Conservation (phyloP, 139 green algal genomes). For the Chlorella sp. region DNA sequence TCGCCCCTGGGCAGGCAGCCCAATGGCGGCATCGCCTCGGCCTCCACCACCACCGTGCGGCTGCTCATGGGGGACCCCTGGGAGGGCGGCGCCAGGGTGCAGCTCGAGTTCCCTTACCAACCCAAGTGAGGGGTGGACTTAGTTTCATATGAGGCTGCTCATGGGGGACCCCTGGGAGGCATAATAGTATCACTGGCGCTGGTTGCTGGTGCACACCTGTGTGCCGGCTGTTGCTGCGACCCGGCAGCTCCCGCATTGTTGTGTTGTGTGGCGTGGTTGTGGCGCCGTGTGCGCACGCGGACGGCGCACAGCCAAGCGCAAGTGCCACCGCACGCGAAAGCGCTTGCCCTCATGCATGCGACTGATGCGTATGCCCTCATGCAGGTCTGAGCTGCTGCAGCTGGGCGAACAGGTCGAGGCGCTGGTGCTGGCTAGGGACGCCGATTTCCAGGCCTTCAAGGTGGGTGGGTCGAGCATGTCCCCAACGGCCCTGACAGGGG, state of each 20-base stretch:
- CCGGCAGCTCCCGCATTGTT: too few relatives aligned
- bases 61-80: conserved; percentile 65
- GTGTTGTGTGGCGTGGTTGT: too few relatives aligned
- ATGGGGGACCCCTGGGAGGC: conserved; percentile 64
- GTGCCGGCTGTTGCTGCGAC: too few relatives aligned
- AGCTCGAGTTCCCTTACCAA: conserved; percentile 61
- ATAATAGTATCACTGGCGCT: too few relatives aligned
- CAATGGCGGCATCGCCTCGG: background rate
- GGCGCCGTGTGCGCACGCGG: too few relatives aligned
- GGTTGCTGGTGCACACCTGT: too few relatives aligned
- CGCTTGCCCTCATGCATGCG: background rate
- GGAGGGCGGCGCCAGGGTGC: conserved; percentile 47
- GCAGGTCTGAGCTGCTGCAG: conserved; percentile 39
- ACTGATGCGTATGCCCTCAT: background rate
- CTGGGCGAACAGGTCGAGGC: conserved; percentile 61
- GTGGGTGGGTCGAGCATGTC: too few relatives aligned
- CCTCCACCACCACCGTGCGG: conserved; percentile 15
- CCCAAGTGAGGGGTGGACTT: conserved; percentile 14
- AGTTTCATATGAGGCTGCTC: conserved; percentile 49
- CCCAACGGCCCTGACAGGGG: too few relatives aligned
- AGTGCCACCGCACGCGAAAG: too few relatives aligned
- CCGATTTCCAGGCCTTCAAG: conserved; percentile 63
- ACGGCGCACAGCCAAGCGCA: too few relatives aligned
- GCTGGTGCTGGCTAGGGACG: conserved; percentile 55
- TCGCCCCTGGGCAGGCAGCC: background rate